Conservation (phyloP, 2,329 filamentous ascomycete species). For the Neofusicoccum parvum region DNA sequence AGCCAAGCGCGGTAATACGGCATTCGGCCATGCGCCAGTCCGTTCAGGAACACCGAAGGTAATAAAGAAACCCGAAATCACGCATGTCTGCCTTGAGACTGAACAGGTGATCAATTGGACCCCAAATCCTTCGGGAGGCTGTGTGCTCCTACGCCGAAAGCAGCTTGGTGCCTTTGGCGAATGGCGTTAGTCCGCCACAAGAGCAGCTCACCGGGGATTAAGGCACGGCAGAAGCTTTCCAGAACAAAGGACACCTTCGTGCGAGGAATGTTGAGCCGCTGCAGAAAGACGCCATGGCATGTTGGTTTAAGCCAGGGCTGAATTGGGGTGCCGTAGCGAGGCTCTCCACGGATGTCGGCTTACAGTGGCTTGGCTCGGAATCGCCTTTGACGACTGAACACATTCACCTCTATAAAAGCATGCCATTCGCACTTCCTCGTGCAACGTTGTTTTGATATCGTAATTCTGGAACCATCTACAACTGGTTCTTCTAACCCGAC, state of each 20-base stretch:
- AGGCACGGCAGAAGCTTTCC: not conserved
- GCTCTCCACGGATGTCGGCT: not conserved
- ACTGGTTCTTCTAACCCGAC: not conserved
- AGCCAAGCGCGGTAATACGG: conserved; percentile 1
- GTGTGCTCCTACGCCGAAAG: not conserved
- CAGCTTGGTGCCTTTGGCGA: not conserved
- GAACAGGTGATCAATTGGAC: not conserved
- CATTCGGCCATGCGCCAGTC: not conserved
- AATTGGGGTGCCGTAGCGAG: not conserved
- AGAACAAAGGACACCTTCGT: not conserved
- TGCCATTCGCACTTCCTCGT: not conserved
- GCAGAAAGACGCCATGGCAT: not conserved
- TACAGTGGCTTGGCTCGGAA: not conserved
- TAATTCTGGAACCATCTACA: not conserved
- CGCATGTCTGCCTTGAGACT: conserved; percentile 6
- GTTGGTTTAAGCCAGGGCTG: not conserved
- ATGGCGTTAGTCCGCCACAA: not conserved
- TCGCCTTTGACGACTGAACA: not conserved
- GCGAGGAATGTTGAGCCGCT: not conserved
- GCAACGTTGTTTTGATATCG: not conserved
- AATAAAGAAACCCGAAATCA: not conserved
- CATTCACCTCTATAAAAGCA: not conserved
- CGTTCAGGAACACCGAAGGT: not conserved
- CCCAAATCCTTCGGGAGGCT: conserved; percentile 6
- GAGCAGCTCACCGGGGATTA: not conserved